These are phyloP conservation scores for Mrakia hoshinonis DNA, from an alignment of 768 basidiomycete species.

Conservation along the genomic window DNA sequence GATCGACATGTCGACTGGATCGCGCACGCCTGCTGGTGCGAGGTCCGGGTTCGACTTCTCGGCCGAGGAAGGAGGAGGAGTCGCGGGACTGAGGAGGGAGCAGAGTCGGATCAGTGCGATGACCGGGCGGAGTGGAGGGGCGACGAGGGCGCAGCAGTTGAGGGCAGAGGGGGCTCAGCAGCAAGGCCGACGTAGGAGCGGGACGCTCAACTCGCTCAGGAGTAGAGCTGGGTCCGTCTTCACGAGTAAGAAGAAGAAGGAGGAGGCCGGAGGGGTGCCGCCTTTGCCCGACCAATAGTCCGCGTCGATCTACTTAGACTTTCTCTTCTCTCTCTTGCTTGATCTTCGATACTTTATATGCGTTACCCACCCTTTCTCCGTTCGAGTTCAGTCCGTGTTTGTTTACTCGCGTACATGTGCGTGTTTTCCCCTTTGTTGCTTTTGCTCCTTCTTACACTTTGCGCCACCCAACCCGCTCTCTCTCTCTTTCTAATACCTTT, in stretches of 20 bases:
- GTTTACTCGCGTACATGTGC: too few relatives aligned
- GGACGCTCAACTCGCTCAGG: constrained; percentile 23
- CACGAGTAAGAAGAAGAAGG: not conserved
- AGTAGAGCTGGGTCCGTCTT: constrained; percentile 27
- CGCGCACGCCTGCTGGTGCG: not conserved
- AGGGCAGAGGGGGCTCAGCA: not conserved
- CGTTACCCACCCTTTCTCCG: too few relatives aligned
- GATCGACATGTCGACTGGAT: constrained; percentile 20
- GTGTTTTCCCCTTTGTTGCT: too few relatives aligned
- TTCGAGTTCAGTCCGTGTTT: too few relatives aligned
- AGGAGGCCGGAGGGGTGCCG: not conserved
- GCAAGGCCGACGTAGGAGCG: constrained; percentile 7
- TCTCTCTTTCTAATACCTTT: too few relatives aligned
- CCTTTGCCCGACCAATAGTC: too few relatives aligned
- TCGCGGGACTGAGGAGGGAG: constrained; percentile 16
- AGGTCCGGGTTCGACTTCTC: constrained; percentile 24
- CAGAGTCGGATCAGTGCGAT: not conserved
- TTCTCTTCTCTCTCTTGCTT: too few relatives aligned
- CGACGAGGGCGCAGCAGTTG: constrained; percentile 16
- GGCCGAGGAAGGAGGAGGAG: constrained; percentile 28
- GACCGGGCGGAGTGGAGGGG: too few relatives aligned
- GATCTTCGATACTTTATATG: too few relatives aligned
- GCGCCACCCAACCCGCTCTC: too few relatives aligned
- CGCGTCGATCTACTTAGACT: too few relatives aligned
- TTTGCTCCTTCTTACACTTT: too few relatives aligned